Conservation (phyloP, 2,329 filamentous ascomycete genomes). For the Venturia nashicola region DNA sequence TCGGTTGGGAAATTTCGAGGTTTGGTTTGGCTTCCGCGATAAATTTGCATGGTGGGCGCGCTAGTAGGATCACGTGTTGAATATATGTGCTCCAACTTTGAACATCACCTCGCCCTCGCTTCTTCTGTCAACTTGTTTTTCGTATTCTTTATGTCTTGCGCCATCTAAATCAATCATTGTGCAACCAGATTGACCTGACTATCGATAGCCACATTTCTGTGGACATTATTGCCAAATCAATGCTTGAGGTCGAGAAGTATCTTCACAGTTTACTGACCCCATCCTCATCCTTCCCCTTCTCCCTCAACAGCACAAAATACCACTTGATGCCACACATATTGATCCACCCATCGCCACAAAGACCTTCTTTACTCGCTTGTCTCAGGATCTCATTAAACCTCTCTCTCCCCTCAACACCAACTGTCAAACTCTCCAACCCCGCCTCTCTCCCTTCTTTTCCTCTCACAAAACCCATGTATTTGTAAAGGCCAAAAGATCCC, state of each 20-base stretch:
- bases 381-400: constrained; percentile 21
- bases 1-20: not conserved
- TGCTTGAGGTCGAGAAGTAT: too few species aligned
- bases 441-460: constrained; percentile 22
- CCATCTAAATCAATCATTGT: too few species aligned
- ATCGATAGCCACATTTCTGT: too few species aligned
- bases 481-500: constrained; percentile 18
- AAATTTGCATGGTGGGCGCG: not conserved
- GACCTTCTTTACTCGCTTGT: constrained; percentile 19
- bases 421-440: constrained; percentile 26
- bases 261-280: not conserved
- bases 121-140: too few species aligned
- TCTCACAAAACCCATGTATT: constrained; percentile 26
- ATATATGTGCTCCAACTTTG: too few species aligned
- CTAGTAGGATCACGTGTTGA: not conserved
- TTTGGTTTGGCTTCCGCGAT: not conserved
- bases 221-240: too few species aligned
- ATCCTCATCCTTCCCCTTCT: not conserved
- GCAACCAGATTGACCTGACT: too few species aligned
- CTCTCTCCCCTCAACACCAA: constrained; percentile 25
- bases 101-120: too few species aligned
- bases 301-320: constrained; percentile 19
- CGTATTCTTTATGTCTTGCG: too few species aligned
- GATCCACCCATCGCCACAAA: constrained; percentile 20
- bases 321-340: constrained; percentile 28